phyloP scores from a whole-genome alignment of 2,329 filamentous ascomycete genomes.

The Xylariaceae sp. region DNA sequence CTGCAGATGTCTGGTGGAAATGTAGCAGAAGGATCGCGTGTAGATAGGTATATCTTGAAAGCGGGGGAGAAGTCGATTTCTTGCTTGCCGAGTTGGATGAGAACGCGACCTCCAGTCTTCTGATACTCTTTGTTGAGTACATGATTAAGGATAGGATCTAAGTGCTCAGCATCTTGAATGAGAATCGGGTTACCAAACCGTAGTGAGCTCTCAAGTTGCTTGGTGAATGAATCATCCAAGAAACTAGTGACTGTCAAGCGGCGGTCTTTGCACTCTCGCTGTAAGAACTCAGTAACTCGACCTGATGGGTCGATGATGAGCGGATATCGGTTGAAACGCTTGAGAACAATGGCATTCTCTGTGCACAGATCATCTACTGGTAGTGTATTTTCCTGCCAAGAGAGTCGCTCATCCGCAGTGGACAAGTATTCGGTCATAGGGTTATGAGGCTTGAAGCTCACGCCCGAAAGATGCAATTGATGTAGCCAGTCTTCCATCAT shows the following conservation, averaged over 20 bases:
- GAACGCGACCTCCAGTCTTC: conserved; percentile 94
- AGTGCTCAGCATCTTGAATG: conserved; percentile 96
- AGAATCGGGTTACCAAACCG: conserved; percentile 98
- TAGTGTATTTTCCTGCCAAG: conserved; percentile 92
- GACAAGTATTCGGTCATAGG: conserved; percentile 96
- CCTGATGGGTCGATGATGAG: conserved; percentile 98
- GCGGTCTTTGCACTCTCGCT: conserved; percentile 91
- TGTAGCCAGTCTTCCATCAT: conserved; percentile 99
- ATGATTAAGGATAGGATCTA: conserved; percentile 97
- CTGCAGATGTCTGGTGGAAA: conserved; percentile 98
- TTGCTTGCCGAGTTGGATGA: conserved; percentile 97
- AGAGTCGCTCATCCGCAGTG: conserved; percentile 90
- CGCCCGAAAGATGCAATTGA: conserved; percentile 90
- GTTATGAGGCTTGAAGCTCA: conserved; percentile 91
- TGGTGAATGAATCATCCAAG: conserved; percentile 96
- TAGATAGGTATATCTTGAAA: conserved; percentile 95
- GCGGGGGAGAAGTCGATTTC: conserved; percentile 98
- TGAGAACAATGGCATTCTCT: conserved; percentile 95
- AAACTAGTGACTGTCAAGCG: conserved; percentile 97
- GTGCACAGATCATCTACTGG: conserved; percentile 98
- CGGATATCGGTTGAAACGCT: conserved; percentile 97
- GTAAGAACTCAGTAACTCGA: conserved; percentile 90
- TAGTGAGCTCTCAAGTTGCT: conserved; percentile 94
- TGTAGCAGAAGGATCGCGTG: conserved; percentile 91
- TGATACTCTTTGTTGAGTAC: conserved; percentile 99